A percentile compares a stretch with the other conserved stretches of the same genome.
phyloP scores from a whole-genome alignment of 2,329 filamentous ascomycete species.

The Didymella lethalis region DNA sequence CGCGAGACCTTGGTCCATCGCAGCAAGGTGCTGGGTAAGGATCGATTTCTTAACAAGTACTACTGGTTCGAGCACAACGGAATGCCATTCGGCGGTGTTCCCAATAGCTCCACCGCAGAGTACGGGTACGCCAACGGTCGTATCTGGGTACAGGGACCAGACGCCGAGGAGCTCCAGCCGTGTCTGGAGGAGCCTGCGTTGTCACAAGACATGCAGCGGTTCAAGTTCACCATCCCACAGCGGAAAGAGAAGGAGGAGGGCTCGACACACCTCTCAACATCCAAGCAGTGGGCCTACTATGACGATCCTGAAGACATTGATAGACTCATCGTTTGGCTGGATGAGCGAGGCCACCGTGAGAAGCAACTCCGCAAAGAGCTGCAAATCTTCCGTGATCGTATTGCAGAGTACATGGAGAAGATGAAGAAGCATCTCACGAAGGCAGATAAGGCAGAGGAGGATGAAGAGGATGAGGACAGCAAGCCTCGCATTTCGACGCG shows the following conservation, averaged over 20 bases:
- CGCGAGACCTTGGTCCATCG: constrained; percentile 93
- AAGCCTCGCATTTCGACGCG: constrained; percentile 68
- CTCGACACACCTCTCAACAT: constrained; percentile 75
- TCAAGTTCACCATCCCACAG: constrained; percentile 83
- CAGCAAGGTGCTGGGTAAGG: constrained; percentile 87
- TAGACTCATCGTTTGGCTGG: constrained; percentile 84
- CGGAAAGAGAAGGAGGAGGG: constrained; percentile 89
- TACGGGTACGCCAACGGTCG: constrained; percentile 93
- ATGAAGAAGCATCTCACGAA: constrained; percentile 75
- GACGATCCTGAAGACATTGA: constrained; percentile 81
- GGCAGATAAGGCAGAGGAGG: constrained; percentile 58
- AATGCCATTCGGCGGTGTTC: constrained; percentile 92
- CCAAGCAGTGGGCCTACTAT: constrained; percentile 89
- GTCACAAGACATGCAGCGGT: constrained; percentile 77
- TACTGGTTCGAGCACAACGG: constrained; percentile 99
- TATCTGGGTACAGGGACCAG: constrained; percentile 95
- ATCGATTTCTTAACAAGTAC: constrained; percentile 97
- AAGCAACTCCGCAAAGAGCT: constrained; percentile 88
- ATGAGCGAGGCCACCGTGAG: constrained; percentile 85
- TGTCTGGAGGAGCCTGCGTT: constrained; percentile 66
- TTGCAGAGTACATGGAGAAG: constrained; percentile 79
- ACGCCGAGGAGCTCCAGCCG: constrained; percentile 76
- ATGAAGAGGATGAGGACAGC: constrained; percentile 56
- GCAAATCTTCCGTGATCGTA: constrained; percentile 75
- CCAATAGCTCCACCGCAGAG: constrained; percentile 83